A percentile compares a stretch with the other conserved stretches of the same genome.
These are phyloP conservation scores for Rusavskia elegans DNA, from an alignment of 495 filamentous ascomycete genomes.

Conservation along the genomic window DNA sequence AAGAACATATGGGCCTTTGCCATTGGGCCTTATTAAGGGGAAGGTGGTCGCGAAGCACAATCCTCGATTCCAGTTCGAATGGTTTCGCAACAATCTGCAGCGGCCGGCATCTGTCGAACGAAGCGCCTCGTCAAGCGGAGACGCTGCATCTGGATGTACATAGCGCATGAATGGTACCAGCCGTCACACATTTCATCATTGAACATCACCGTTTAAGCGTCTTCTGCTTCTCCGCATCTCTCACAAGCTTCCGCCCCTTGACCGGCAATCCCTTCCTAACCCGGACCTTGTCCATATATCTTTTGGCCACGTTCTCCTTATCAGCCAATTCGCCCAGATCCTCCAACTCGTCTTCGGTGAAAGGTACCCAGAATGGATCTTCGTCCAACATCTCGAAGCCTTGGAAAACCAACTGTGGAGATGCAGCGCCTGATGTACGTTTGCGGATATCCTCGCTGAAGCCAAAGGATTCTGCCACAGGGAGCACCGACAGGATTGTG, in stretches of 20 bases:
- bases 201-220: constrained; percentile 71
- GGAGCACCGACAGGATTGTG: constrained; percentile 71
- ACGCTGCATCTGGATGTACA: neutral
- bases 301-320: constrained; percentile 85
- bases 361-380: constrained; percentile 95
- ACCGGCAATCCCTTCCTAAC: constrained; percentile 75
- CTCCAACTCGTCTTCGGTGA: constrained; percentile 91
- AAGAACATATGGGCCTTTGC: constrained; percentile 68
- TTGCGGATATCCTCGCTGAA: constrained; percentile 94
- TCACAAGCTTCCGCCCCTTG: constrained; percentile 60
- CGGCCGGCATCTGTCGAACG: constrained; percentile 4
- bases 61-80: constrained; percentile 33
- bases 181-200: neutral
- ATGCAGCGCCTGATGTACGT: constrained; percentile 75
- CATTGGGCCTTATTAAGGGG: constrained; percentile 67
- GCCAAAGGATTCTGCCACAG: constrained; percentile 88
- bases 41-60: constrained; percentile 60
- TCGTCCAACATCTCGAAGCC: constrained; percentile 82
- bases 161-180: neutral
- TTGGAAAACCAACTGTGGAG: constrained; percentile 82
- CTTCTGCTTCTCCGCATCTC: constrained; percentile 96
- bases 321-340: constrained; percentile 89
- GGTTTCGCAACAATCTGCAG: constrained; percentile 35
- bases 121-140: neutral
- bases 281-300: constrained; percentile 84